Base-by-base conservation (phyloP, 805 yeast genomes). In the Candida railenensis region DNA sequence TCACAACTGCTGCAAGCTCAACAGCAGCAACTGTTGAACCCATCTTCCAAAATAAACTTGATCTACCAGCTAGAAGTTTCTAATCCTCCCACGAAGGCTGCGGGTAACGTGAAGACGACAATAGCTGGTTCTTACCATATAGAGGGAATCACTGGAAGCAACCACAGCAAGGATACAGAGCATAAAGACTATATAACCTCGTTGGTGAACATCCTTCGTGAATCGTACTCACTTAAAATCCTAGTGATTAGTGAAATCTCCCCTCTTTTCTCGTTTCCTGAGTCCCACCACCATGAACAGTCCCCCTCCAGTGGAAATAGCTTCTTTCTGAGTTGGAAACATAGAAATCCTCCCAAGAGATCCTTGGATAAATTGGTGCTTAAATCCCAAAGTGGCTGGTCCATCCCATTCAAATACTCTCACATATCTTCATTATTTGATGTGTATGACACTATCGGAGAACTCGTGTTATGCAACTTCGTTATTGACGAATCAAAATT, bases 301-400 rank as follows among this genome's bases (percentile, higher is more conserved):
- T 34, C 37, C 14, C 18, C 39, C 19, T 34, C 37, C 15, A 15
- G 19, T 7, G 19, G 19, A n/a, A 34, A 8, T 14, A 16, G 39
- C 22, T 30, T 38, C 12, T 42, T 34, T 22, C 22, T 30, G 22
- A 30, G 20, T 30, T 45, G 45, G 33, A 47, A 42, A 44, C 39
- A 16, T 7, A 40, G 43, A 34, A 40, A 43, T n/a, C 47, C 43
- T 21, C 50, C 54, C 14, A 39, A 40, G 7, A 57, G 73, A 43
- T 47, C 58, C 2, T 52, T 76, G 4, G 49, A 63, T 2, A 63
- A 52, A n/a, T 54, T 77, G n/a, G 56, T 57, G 3, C 53, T 77
- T 2, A 62, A 70, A 3, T 69, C 80, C 0, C 77, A 77, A 48
- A 47, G 69, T 0, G 81, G 80, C 2, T 76, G 81, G 81, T 73